Percentiles rank a stretch among this genome's conserved stretches.
phyloP scores from a whole-genome alignment of 2,329 filamentous ascomycete species.

The Diaporthe citriasiana region DNA sequence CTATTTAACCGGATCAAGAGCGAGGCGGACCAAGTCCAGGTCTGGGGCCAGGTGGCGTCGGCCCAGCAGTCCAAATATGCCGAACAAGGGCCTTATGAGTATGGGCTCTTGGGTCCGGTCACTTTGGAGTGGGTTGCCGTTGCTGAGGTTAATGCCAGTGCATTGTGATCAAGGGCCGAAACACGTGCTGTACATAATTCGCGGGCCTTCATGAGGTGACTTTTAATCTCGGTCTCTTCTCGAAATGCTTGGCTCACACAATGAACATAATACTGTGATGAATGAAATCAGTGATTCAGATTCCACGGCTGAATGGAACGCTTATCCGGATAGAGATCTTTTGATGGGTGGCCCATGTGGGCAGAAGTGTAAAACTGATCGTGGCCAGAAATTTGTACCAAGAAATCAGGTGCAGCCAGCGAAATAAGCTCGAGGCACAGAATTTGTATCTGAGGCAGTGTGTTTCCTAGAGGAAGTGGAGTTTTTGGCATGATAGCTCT shows the following conservation, averaged over 20 bases:
- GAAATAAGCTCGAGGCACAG: not conserved
- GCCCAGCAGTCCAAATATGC: conserved; percentile 26
- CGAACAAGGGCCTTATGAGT: conserved; percentile 13
- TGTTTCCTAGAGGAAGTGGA: not conserved
- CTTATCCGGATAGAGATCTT: not conserved
- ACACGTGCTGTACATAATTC: not conserved
- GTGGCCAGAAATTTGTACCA: not conserved
- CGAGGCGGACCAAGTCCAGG: conserved; percentile 6
- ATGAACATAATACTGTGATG: not conserved
- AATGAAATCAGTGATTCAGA: not conserved
- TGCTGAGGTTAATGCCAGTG: conserved; percentile 1
- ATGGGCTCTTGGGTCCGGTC: conserved; percentile 28
- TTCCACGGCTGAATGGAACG: not conserved
- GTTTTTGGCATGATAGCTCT: not conserved
- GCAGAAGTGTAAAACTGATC: not conserved
- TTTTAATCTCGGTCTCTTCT: not conserved
- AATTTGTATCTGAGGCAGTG: not conserved
- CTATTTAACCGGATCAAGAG: conserved; percentile 30
- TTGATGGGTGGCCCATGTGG: no score
- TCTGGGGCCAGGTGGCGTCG: conserved; percentile 33
- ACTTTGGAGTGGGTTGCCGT: conserved; percentile 21
- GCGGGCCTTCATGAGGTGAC: not conserved
- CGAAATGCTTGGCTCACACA: no score
- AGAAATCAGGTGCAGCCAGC: not conserved
- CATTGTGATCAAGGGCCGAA: not conserved